Percentiles rank a stretch among this genome's conserved stretches.
Evolutionary conservation across 2,329 filamentous ascomycete species (phyloP).

Genomic region (Pseudocercospora musae): DNA sequence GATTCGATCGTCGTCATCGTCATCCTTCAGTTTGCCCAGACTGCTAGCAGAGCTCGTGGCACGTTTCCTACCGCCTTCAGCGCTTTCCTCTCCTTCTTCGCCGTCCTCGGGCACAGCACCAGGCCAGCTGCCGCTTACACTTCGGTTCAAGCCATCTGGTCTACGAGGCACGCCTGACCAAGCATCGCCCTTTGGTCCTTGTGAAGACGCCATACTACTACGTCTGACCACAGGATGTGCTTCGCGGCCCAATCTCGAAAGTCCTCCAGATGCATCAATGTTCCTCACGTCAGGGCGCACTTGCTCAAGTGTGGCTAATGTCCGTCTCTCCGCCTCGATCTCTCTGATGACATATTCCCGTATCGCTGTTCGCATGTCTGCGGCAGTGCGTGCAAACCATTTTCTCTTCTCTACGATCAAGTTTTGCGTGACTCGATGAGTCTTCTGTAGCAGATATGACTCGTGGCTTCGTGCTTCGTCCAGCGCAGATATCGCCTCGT

Average conservation of each 20-base stretch:
- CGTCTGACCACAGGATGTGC: conserved; percentile 73
- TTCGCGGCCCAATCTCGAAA: conserved; percentile 86
- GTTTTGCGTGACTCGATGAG: conserved; percentile 82
- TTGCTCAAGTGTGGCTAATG: conserved; percentile 86
- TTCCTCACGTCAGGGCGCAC: conserved; percentile 89
- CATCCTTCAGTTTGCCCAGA: conserved; percentile 56
- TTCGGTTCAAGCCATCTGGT: conserved; percentile 73
- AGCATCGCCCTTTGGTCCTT: conserved; percentile 95
- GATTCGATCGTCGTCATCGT: conserved; percentile 89
- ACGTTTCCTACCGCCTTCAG: conserved; percentile 49
- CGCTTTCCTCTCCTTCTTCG: conserved; percentile 50
- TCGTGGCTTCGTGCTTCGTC: conserved; percentile 85
- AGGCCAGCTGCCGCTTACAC: conserved; percentile 69
- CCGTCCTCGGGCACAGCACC: conserved; percentile 47
- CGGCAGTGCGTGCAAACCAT: conserved; percentile 84
- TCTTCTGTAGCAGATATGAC: conserved; percentile 77
- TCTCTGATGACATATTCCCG: conserved; percentile 91
- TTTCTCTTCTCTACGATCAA: conserved; percentile 81
- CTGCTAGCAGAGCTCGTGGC: conserved; percentile 50
- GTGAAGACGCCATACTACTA: conserved; percentile 78
- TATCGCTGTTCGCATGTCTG: conserved; percentile 78
- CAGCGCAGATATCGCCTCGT: conserved; percentile 88
- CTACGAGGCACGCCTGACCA: conserved; percentile 92
- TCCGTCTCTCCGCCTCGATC: conserved; percentile 91
- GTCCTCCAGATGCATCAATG: conserved; percentile 85